Conservation (phyloP, 2,329 filamentous ascomycete species). For the Diaporthe humulicola region DNA sequence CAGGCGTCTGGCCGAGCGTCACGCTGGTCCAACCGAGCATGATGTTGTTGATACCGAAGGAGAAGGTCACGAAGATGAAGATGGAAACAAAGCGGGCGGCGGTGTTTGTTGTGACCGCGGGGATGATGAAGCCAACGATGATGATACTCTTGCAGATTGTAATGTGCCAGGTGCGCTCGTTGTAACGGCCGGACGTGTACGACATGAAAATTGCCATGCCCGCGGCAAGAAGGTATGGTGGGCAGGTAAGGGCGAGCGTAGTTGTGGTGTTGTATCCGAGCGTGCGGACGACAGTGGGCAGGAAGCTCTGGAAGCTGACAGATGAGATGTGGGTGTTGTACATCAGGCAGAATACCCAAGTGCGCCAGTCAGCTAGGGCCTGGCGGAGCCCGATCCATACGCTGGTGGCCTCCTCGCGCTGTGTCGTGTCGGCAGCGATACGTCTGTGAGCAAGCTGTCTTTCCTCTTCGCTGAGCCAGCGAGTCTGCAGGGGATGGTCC, state of each 20-base stretch:
- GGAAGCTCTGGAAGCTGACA: slow-evolving; percentile 47
- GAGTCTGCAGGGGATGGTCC: slow-evolving; percentile 52
- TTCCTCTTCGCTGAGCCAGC: slow-evolving; percentile 57
- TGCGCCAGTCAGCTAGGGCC: slow-evolving; percentile 6
- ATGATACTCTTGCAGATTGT: slow-evolving; percentile 56
- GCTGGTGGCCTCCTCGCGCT: slow-evolving; percentile 14
- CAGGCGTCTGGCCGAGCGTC: slow-evolving; percentile 58
- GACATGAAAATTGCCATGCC: slow-evolving; percentile 52
- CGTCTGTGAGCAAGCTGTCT: slow-evolving; percentile 52
- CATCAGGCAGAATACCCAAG: slow-evolving; percentile 33
- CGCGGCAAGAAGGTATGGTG: slow-evolving; percentile 58
- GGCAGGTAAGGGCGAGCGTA: slow-evolving; percentile 62
- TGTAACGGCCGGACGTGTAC: slow-evolving; percentile 58
- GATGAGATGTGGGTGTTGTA: slow-evolving; percentile 39
- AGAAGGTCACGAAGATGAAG: slow-evolving; percentile 54
- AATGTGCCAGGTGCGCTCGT: slow-evolving; percentile 63
- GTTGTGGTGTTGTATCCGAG: slow-evolving; percentile 58
- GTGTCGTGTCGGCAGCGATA: slow-evolving; percentile 21
- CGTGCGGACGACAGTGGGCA: slow-evolving; percentile 54
- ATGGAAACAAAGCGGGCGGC: slow-evolving; percentile 48
- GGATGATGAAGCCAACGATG: slow-evolving; percentile 53
- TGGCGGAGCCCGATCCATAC: slow-evolving; percentile 7
- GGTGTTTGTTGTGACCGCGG: slow-evolving; percentile 45
- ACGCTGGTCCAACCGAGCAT: slow-evolving; percentile 58
- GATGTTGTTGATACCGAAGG: slow-evolving; percentile 58